Evolutionary conservation across 495 filamentous ascomycete species (phyloP).

Genomic region (Darksidea phi): DNA sequence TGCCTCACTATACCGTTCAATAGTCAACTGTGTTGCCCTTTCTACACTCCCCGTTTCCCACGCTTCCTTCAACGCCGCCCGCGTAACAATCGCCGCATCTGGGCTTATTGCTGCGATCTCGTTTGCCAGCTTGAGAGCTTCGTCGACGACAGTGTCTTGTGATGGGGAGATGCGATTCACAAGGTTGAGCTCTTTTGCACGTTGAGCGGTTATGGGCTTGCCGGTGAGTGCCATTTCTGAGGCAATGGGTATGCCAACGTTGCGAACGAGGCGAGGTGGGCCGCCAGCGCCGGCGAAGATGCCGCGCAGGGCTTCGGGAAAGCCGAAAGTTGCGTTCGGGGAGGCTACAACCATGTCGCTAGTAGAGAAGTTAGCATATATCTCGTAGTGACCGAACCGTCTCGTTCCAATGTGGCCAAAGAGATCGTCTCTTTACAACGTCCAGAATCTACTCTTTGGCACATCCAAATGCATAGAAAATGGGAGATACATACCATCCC

Average conservation of each 20-base stretch:
- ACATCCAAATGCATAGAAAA: not conserved
- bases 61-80: constrained; percentile 35
- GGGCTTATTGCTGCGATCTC: constrained; percentile 33
- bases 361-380: not conserved
- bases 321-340: constrained; percentile 35
- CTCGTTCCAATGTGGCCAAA: not conserved
- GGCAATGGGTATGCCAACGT: constrained; percentile 37
- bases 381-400: too few relatives aligned
- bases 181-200: constrained; percentile 32
- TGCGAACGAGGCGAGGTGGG: constrained; percentile 36
- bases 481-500: constrained; percentile 29
- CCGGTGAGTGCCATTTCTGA: constrained; percentile 38
- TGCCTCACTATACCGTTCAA: constrained; percentile 32
- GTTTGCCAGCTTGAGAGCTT: constrained; percentile 37
- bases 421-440: too few relatives aligned
- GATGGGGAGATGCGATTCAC: constrained; percentile 35
- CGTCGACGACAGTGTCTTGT: constrained; percentile 33
- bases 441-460: not conserved
- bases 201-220: constrained; percentile 31
- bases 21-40: constrained; percentile 32
- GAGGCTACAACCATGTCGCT: constrained; percentile 41
- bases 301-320: constrained; percentile 39
- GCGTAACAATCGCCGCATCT: constrained; percentile 38
- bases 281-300: constrained; percentile 40
- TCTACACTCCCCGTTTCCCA: constrained; percentile 38